Evolutionary conservation across 2,329 filamentous ascomycete genomes (phyloP).

Genomic region (Didymella sp.): DNA sequence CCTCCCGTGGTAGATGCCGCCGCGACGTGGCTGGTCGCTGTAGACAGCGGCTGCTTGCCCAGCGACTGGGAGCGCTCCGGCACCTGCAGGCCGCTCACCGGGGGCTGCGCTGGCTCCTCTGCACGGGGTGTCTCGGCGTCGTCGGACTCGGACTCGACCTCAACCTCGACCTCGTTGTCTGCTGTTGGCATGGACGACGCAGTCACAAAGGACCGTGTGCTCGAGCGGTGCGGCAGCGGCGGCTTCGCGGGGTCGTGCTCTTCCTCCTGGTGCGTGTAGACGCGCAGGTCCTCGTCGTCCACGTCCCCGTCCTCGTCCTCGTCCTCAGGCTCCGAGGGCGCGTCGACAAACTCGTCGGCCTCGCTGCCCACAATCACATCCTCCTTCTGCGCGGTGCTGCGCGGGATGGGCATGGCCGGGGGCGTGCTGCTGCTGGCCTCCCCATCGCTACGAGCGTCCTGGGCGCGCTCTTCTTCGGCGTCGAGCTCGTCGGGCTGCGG

Average conservation of each 20-base stretch:
- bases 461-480: constrained; percentile 35
- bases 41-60: constrained; percentile 42
- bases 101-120: constrained; percentile 27
- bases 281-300: constrained; percentile 28
- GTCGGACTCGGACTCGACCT: constrained; percentile 7
- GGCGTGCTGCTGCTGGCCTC: constrained; percentile 30
- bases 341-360: constrained; percentile 37
- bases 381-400: constrained; percentile 33
- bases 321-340: constrained; percentile 42
- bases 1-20: constrained; percentile 35
- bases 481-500: constrained; percentile 51
- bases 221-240: constrained; percentile 32
- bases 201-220: constrained; percentile 44
- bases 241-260: constrained; percentile 20
- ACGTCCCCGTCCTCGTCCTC: constrained; percentile 9
- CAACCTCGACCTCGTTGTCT: constrained; percentile 13
- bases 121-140: constrained; percentile 9
- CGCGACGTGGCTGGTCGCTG: constrained; percentile 36
- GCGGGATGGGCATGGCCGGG: constrained; percentile 42
- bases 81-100: constrained; percentile 44
- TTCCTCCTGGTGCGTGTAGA: constrained; percentile 27
- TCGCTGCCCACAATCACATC: constrained; percentile 31
- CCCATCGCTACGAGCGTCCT: constrained; percentile 1
- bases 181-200: constrained; percentile 34
- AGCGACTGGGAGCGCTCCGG: constrained; percentile 26